Base-by-base conservation (phyloP, 768 basidiomycete species). In the Podaxis sp. region DNA sequence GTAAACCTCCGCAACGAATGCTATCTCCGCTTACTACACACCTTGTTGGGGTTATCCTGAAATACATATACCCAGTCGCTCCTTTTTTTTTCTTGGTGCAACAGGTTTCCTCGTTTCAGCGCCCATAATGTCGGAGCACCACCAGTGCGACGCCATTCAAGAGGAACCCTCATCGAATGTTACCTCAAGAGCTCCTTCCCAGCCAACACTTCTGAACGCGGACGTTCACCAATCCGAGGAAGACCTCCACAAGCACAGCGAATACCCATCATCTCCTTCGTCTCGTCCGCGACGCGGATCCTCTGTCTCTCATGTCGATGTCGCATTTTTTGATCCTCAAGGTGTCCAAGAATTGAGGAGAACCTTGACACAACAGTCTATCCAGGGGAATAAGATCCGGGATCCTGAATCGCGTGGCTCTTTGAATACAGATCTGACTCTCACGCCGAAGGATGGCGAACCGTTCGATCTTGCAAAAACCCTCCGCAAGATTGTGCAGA, bases 311-410 rank as follows among this genome's bases (percentile, higher is more conserved):
- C 75, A 65, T 57, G 79, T 83, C 16, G 71, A 75, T 36, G 61
- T 84, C 21, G 80, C 78, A 46, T 79, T 79, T 64, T 87, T 87
- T 67, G 84, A 87, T 67, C 82, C 79, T 1, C 69, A 66, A n/a
- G 86, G 85, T 10, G 77, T 86, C 36, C 65, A 69, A 4, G 68
- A 77, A 50, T 73, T 85, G 1, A 71, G 70, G 11, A 67, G 72
- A 64, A 80, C 72, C 3, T 62, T 83, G 63, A 77, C 72, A 4
- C 67, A 63, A 10, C 67, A 72, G 59, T 68, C 68, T 50, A 6
- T 40, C 4, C 5, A 32, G 7, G 37, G 16, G 3, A 51, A 47
- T n/a, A 32, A 32, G 32, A 57, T 60, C n/a, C 60, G 38, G 5
- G n/a, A 35, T 13, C 13, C 56, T n/a, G 35, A 50, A 4, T 36